Evolutionary conservation across 2,329 filamentous ascomycete species (phyloP).

Genomic region (Delphinella strobiligena): DNA sequence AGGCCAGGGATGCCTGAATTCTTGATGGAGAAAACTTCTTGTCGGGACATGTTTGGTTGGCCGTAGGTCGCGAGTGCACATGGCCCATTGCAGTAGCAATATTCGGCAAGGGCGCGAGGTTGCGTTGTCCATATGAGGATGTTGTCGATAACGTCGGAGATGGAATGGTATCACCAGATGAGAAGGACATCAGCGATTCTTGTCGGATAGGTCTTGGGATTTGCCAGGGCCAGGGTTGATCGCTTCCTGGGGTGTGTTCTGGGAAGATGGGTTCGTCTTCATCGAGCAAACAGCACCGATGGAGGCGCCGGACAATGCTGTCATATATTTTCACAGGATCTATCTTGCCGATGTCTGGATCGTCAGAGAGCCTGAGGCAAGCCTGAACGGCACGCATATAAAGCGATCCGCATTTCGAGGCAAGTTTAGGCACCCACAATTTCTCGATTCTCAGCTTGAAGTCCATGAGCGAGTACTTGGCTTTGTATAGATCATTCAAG

Average conservation of each 20-base stretch:
- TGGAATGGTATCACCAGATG: too few relatives aligned
- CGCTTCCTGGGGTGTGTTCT: neutral
- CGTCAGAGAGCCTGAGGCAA: constrained; percentile 59
- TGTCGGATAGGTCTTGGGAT: too few relatives aligned
- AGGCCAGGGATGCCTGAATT: too few relatives aligned
- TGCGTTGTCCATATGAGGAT: too few relatives aligned
- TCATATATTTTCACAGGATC: constrained; percentile 13
- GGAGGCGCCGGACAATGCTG: constrained; percentile 19
- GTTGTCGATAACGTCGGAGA: too few relatives aligned
- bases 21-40: too few relatives aligned
- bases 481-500: constrained; percentile 46
- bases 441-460: constrained; percentile 54
- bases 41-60: too few relatives aligned
- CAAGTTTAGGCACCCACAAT: constrained; percentile 51
- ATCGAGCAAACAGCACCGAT: constrained; percentile 23
- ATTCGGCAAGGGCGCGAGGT: neutral
- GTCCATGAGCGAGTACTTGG: constrained; percentile 46
- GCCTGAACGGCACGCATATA: constrained; percentile 65
- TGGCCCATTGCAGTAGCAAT: neutral
- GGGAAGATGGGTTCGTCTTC: constrained; percentile 13
- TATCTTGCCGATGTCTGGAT: constrained; percentile 11
- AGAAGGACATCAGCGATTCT: too few relatives aligned
- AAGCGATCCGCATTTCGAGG: constrained; percentile 57
- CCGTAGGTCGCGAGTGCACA: too few relatives aligned
- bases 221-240: neutral